Base-by-base conservation (phyloP, 75 land plant species). In the Sequoia sempervirens region DNA sequence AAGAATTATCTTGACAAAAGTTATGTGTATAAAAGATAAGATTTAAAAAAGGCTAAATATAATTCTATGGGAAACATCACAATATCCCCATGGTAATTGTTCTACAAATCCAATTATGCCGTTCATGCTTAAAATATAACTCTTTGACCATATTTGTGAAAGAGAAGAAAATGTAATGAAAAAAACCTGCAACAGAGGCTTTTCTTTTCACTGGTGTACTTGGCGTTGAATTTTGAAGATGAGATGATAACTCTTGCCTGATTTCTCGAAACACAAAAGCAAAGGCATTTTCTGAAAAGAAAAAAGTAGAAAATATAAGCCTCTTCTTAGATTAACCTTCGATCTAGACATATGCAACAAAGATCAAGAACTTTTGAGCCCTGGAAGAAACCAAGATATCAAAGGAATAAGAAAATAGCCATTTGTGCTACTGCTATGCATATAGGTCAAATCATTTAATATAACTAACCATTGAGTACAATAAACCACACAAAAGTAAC, bases 261-360 rank as follows among this genome's bases (percentile, higher is more conserved):
- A 96, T 93, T 87, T 93, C 97, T 74, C 96, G 90, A 80, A 90
- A 97, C 61, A 97, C 94, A 91, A 95, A 97, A 69, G 94, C 93
- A 92, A 90, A 91, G 52, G 99, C 92, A 84, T 86, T 87, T 36
- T 92, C 99, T 97, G 90, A 14, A 85, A 74, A 70, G 75, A 61
- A 52, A 11, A n/a, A 30, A 88, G 61, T 26, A 61, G 0, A 13
- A 50, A 80, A 61, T 17, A 50, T 34, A 74, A 84, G 52, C 17
- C 2, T 69, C 73, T 34, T 36, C 12, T 40, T 5, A 72, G 30
- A 34, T 73, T 72, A 37, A 70, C 81, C 43, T 73, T 11, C 6
- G 20, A 18, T 7, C 38, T 5, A 74, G 34, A 38, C 41, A 74
- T 37, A 34, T 37, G 3, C 40, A 20, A 83, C 64, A 30, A 73